These are phyloP conservation scores for Zangia roseola DNA, from an alignment of 768 basidiomycete species.

Conservation along the genomic window DNA sequence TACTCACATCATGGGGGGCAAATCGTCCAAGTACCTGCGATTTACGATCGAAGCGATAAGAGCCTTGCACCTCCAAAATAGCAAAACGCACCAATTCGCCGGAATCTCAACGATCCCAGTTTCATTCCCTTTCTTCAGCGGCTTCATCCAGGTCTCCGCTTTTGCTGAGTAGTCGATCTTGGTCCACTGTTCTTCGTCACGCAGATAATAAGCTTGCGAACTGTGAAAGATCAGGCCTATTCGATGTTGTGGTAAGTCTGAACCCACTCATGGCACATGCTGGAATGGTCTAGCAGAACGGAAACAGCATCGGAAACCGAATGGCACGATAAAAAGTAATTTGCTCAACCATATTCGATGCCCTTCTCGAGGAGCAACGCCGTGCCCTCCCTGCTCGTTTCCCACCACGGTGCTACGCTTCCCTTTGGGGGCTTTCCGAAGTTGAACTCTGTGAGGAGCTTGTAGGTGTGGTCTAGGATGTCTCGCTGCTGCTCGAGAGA, in stretches of 20 bases:
- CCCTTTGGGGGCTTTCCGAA: slow-evolving; percentile 57
- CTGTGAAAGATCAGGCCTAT: slow-evolving; percentile 19
- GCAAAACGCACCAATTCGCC: slow-evolving; percentile 56
- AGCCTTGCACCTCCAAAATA: background rate
- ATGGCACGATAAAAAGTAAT: background rate
- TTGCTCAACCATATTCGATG: slow-evolving; percentile 64
- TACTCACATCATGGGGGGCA: slow-evolving; percentile 69
- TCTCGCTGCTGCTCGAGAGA: slow-evolving; percentile 66
- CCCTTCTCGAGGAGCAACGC: slow-evolving; percentile 66
- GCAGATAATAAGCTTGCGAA: slow-evolving; percentile 66
- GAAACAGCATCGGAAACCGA: slow-evolving; percentile 7
- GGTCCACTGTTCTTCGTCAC: slow-evolving; percentile 69
- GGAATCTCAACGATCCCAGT: slow-evolving; percentile 67
- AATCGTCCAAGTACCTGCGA: slow-evolving; percentile 65
- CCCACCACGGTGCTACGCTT: slow-evolving; percentile 80
- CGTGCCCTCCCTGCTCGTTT: slow-evolving; percentile 65
- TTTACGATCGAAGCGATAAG: background rate
- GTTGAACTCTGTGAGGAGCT: slow-evolving; percentile 66
- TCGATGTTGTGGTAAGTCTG: background rate
- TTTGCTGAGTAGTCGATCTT: slow-evolving; percentile 63
- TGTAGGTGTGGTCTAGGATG: slow-evolving; percentile 63
- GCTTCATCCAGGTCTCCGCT: slow-evolving; percentile 74
- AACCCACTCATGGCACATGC: slow-evolving; percentile 50
- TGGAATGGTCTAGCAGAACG: slow-evolving; percentile 49
- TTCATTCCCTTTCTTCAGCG: slow-evolving; percentile 58